These are phyloP conservation scores for Acrocalymma vagum DNA, from an alignment of 2,329 filamentous ascomycete genomes.

Conservation along the genomic window DNA sequence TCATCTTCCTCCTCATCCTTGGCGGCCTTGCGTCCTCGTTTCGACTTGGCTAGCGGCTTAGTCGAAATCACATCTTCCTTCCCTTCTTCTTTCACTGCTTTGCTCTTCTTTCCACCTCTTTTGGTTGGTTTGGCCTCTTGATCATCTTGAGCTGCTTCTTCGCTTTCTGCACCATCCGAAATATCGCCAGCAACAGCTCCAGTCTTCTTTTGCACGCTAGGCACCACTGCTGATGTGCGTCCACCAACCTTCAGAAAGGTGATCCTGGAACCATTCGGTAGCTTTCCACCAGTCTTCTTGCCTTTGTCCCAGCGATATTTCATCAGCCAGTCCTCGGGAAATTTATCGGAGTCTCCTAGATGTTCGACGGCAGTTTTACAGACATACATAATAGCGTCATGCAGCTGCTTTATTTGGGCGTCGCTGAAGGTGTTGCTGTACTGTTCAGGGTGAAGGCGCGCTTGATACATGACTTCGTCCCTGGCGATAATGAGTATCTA, in stretches of 20 bases:
- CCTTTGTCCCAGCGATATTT: slow-evolving; percentile 90
- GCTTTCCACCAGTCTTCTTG: slow-evolving; percentile 72
- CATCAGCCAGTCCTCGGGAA: slow-evolving; percentile 87
- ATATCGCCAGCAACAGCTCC: slow-evolving; percentile 65
- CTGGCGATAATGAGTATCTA: slow-evolving; percentile 32
- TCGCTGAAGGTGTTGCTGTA: slow-evolving; percentile 84
- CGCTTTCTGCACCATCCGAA: slow-evolving; percentile 40
- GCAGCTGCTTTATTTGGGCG: slow-evolving; percentile 74
- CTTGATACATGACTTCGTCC: slow-evolving; percentile 92
- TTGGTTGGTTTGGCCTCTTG: slow-evolving; percentile 38
- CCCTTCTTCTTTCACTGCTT: slow-evolving; percentile 31
- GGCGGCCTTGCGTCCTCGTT: slow-evolving; percentile 29
- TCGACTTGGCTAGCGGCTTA: slow-evolving; percentile 22
- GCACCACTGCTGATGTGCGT: slow-evolving; percentile 88
- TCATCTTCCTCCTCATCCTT: slow-evolving; percentile 26
- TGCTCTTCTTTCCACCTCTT: slow-evolving; percentile 44
- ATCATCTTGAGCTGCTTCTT: slow-evolving; percentile 29
- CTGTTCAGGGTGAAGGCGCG: slow-evolving; percentile 89
- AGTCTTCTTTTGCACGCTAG: slow-evolving; percentile 85
- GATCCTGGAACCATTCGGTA: slow-evolving; percentile 87
- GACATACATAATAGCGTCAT: slow-evolving; percentile 78
- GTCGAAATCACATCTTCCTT: slow-evolving; percentile 20
- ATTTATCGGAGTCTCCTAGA: slow-evolving; percentile 82
- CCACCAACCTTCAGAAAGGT: slow-evolving; percentile 89
- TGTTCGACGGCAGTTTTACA: slow-evolving; percentile 81